Evolutionary conservation across 208 protist genomes (phyloP).

Genomic region (Leishmania guyanensis): DNA sequence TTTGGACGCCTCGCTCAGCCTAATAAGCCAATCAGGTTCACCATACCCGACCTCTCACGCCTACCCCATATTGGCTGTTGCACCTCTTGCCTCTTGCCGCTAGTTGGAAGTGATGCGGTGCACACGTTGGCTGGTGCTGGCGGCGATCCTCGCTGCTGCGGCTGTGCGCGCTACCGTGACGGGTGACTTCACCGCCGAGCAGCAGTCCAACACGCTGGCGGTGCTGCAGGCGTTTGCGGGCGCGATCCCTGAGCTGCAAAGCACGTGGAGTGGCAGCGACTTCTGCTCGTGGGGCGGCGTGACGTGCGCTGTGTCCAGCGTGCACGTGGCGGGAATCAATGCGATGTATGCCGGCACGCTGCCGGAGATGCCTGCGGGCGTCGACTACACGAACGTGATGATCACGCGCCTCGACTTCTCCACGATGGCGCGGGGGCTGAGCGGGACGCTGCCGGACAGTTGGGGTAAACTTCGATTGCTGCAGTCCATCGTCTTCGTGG

Average conservation of each 20-base stretch:
- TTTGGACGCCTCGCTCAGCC: background rate
- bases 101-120: background rate
- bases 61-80: background rate
- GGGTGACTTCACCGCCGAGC: background rate
- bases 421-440: background rate
- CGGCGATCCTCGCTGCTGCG: background rate
- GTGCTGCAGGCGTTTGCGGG: constrained; percentile 12
- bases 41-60: background rate
- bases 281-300: constrained; percentile 6
- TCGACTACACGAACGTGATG: constrained; percentile 9
- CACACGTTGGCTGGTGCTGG: too few relatives aligned
- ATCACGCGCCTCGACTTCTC: background rate
- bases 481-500: background rate
- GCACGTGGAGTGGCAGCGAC: background rate
- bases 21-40: background rate
- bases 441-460: constrained; percentile 2
- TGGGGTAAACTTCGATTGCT: background rate
- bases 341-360: background rate
- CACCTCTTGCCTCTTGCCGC: background rate
- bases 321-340: background rate
- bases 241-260: background rate
- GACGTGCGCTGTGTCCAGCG: background rate
- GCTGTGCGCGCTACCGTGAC: background rate
- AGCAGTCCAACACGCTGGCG: background rate
- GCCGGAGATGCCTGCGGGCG: constrained; percentile 13